Conservation (phyloP, 805 yeast genomes). For the Wickerhamiella hasegawae region DNA sequence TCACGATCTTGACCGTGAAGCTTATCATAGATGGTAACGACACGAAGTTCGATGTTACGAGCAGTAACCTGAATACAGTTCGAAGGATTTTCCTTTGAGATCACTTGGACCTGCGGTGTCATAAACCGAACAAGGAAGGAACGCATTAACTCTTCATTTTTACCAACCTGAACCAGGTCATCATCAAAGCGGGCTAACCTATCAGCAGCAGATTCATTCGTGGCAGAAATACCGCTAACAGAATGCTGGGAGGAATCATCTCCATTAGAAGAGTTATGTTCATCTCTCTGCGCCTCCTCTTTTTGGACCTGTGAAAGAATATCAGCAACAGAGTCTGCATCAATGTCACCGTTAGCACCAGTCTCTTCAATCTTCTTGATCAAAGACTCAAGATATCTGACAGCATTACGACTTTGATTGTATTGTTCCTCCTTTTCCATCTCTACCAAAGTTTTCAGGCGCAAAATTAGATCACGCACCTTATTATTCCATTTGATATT, state of each 20-base stretch:
- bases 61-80: slow-evolving; percentile 57
- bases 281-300: neutral
- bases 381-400: slow-evolving; percentile 35
- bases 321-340: neutral
- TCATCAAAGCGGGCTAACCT: slow-evolving; percentile 15
- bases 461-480: slow-evolving; percentile 45
- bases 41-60: slow-evolving; percentile 51
- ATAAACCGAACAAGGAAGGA: slow-evolving; percentile 52
- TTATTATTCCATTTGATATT: slow-evolving; percentile 65
- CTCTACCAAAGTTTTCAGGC: slow-evolving; percentile 37
- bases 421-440: slow-evolving; percentile 29
- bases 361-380: slow-evolving; percentile 23
- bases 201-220: neutral
- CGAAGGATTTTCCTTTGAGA: slow-evolving; percentile 34
- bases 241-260: neutral
- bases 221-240: neutral
- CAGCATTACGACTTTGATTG: slow-evolving; percentile 33
- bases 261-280: neutral
- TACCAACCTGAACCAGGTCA: slow-evolving; percentile 29
- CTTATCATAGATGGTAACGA: slow-evolving; percentile 44
- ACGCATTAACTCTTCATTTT: slow-evolving; percentile 26
- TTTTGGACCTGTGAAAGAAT: neutral
- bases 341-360: neutral
- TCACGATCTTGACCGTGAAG: slow-evolving; percentile 26
- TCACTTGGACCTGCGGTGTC: slow-evolving; percentile 71